phyloP scores from a whole-genome alignment of 805 yeast species.

The Candida namnaoensis region DNA sequence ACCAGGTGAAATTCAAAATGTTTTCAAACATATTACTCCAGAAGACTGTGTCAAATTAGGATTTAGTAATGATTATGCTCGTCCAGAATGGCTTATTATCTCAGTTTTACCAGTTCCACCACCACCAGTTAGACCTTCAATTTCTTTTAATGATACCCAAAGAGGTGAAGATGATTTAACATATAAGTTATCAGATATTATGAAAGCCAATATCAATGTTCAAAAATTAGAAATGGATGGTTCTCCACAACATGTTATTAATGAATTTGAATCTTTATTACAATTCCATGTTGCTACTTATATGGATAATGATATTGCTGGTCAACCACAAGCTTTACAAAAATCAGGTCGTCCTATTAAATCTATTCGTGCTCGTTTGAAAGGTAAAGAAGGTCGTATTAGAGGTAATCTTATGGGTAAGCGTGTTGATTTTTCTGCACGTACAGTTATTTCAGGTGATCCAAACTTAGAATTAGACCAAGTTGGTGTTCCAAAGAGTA shows the following conservation, averaged over 20 bases:
- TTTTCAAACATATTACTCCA: conserved; percentile 82
- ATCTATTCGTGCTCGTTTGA: conserved; percentile 97
- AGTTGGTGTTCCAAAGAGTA: conserved; percentile 97
- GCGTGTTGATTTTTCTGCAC: conserved; percentile 98
- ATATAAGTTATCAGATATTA: conserved; percentile 90
- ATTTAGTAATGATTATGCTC: conserved; percentile 89
- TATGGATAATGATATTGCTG: conserved; percentile 99
- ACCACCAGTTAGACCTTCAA: conserved; percentile 98
- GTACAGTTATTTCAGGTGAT: conserved; percentile 99
- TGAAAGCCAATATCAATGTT: conserved; percentile 96
- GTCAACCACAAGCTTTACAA: conserved; percentile 98
- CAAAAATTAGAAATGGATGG: conserved; percentile 97
- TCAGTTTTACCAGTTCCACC: conserved; percentile 99
- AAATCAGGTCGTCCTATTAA: conserved; percentile 98
- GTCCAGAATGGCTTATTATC: conserved; percentile 97
- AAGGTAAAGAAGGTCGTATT: conserved; percentile 98
- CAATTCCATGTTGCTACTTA: conserved; percentile 99
- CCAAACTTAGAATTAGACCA: conserved; percentile 96
- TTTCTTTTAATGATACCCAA: conserved; percentile 95
- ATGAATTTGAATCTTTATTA: conserved; percentile 89
- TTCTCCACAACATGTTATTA: conserved; percentile 96
- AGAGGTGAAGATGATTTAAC: conserved; percentile 99
- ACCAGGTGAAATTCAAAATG: conserved; percentile 84
- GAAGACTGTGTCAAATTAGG: conserved; percentile 82
- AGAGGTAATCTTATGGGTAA: conserved; percentile 99